These are phyloP conservation scores for Rhizopus stolonifer DNA, from an alignment of 371 early-diverging fungal species.

Conservation along the genomic window DNA sequence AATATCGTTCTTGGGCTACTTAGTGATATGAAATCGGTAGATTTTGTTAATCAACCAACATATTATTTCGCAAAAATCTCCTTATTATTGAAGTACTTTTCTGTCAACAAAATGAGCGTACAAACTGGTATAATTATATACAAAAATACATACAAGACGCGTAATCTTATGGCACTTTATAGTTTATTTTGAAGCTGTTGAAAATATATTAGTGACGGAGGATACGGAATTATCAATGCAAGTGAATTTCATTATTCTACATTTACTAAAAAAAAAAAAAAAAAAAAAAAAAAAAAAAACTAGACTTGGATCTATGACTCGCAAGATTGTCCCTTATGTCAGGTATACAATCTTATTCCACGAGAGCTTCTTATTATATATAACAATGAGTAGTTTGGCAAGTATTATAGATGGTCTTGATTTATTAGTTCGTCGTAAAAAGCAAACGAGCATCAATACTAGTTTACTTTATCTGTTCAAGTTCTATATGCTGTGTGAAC, in stretches of 20 bases:
- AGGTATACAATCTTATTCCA: too few species aligned
- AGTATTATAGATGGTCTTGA: slow-evolving; percentile 14
- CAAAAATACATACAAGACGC: background rate
- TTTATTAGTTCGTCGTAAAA: slow-evolving; percentile 12
- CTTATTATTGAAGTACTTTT: background rate
- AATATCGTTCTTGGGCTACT: background rate
- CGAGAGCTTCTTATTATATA: too few species aligned
- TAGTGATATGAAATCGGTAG: background rate
- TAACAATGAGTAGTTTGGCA: background rate
- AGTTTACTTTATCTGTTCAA: slow-evolving; percentile 11
- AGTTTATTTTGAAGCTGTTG: background rate
- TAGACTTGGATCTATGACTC: background rate
- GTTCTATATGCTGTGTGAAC: slow-evolving; percentile 9
- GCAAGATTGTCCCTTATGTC: background rate
- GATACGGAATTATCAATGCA: background rate
- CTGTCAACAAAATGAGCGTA: background rate
- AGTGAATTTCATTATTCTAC: background rate
- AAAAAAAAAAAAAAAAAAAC: too few species aligned
- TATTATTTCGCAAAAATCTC: background rate
- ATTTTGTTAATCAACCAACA: background rate
- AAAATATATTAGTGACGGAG: background rate
- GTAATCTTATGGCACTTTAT: too few species aligned
- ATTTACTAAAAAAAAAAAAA: background rate
- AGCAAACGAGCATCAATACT: background rate
- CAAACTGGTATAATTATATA: background rate